Conservation (phyloP, 2,329 filamentous ascomycete genomes). For the Exserohilum rostratum region DNA sequence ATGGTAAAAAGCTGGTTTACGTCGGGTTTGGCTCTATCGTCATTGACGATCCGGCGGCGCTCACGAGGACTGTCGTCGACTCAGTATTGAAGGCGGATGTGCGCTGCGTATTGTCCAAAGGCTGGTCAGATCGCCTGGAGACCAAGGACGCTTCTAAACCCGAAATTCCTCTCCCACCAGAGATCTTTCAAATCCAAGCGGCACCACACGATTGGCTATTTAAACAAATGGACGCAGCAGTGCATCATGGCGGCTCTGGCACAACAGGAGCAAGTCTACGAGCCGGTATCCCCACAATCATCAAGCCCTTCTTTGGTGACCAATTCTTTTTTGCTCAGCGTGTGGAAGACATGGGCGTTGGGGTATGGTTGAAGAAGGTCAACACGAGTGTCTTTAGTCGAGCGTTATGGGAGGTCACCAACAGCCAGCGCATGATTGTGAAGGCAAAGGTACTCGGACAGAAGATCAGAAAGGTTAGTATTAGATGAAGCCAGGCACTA, state of each 20-base stretch:
- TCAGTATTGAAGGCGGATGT: slow-evolving; percentile 91
- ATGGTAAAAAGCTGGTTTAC: slow-evolving; percentile 92
- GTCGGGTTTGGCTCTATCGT: slow-evolving; percentile 97
- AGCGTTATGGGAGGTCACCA: slow-evolving; percentile 88
- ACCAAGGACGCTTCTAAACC: slow-evolving; percentile 63
- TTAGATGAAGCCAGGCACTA: slow-evolving; percentile 25
- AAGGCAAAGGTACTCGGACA: slow-evolving; percentile 84
- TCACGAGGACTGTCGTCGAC: slow-evolving; percentile 92
- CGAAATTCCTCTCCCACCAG: slow-evolving; percentile 73
- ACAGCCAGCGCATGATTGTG: slow-evolving; percentile 87
- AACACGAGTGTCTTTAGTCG: slow-evolving; percentile 84
- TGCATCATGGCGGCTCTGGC: slow-evolving; percentile 92
- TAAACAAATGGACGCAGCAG: slow-evolving; percentile 87
- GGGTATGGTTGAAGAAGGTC: slow-evolving; percentile 85
- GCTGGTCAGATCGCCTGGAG: slow-evolving; percentile 86
- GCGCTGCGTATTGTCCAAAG: slow-evolving; percentile 92
- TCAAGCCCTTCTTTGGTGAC: slow-evolving; percentile 96
- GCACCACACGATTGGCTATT: slow-evolving; percentile 98
- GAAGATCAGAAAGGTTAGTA: slow-evolving; percentile 79
- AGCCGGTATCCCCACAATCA: slow-evolving; percentile 89
- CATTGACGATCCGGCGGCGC: slow-evolving; percentile 82
- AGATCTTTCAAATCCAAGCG: slow-evolving; percentile 86
- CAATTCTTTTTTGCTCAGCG: slow-evolving; percentile 94
- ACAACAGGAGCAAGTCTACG: slow-evolving; percentile 93
- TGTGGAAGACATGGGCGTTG: slow-evolving; percentile 92